phyloP scores from a whole-genome alignment of 1,139 yeast genomes.

The Yamadazyma atmosphaerica region DNA sequence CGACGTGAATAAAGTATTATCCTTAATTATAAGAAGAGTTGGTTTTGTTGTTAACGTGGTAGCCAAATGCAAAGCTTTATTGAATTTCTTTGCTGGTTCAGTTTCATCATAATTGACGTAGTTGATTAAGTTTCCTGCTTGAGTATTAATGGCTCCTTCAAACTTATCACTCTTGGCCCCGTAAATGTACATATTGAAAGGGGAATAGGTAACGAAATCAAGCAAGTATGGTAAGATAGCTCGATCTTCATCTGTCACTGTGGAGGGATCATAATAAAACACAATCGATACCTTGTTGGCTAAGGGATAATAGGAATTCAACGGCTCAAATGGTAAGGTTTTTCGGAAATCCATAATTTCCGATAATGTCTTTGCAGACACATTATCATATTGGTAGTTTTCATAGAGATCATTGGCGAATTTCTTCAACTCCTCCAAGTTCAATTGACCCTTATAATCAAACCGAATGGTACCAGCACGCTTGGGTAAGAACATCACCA shows the following conservation, averaged over 20 bases:
- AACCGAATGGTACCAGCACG: constrained; percentile 32
- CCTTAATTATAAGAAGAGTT: constrained; percentile 58
- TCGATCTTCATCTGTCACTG: constrained; percentile 58
- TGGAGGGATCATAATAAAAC: constrained; percentile 52
- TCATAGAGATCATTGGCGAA: constrained; percentile 34
- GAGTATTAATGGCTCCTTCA: constrained; percentile 38
- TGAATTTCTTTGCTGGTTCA: constrained; percentile 27
- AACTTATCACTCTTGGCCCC: constrained; percentile 50
- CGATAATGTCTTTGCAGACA: constrained; percentile 38
- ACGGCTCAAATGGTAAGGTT: constrained; percentile 32
- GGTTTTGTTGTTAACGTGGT: constrained; percentile 61
- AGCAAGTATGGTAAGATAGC: constrained; percentile 58
- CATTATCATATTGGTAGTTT: constrained; percentile 39
- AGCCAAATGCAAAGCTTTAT: constrained; percentile 48
- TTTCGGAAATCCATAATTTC: constrained; percentile 42
- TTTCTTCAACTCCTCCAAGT: constrained; percentile 30
- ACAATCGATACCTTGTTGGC: constrained; percentile 49
- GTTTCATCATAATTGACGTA: constrained; percentile 41
- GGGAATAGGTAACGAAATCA: constrained; percentile 54
- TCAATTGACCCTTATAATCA: constrained; percentile 32
- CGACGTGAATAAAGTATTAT: constrained; percentile 50
- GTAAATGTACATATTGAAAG: constrained; percentile 54
- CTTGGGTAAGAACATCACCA: constrained; percentile 43
- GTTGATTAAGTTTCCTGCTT: constrained; percentile 42
- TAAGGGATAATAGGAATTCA: constrained; percentile 41